Base-by-base conservation (phyloP, 1,284 basidiomycete species). In the Ganoderma multipileum region DNA sequence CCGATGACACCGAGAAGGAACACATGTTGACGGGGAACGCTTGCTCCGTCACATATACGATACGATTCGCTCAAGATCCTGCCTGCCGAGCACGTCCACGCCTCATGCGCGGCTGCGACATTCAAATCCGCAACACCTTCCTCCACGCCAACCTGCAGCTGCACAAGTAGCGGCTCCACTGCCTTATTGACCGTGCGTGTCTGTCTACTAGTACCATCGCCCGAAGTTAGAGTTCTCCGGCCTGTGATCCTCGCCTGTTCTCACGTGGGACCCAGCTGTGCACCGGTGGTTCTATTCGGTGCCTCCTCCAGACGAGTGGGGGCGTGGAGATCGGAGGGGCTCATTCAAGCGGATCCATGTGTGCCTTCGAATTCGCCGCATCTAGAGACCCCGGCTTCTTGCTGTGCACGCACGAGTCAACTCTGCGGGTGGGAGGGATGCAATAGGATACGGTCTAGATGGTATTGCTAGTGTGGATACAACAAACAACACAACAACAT, bases 381-480 rank as follows among this genome's bases (percentile, higher is more conserved):
- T n/a, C n/a, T n/a, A 23, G 9, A 11, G 44, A 23, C 44, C 8
- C 33, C 33, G 33, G 44, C 20, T n/a, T 18, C 44, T 47, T 47
- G 23, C n/a, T 11, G 11, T 47, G 11, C 20, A 11, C 23, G 44
- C 47, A 50, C 47, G 20, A 20, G 0, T 50, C 47, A 6, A 14
- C 12, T 23, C 11, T 1, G 23, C 23, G 47, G 47, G 4, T 5
- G 23, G 11, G 23, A n/a, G 47, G 0, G 4, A 52, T 52, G 23
- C n/a, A 52, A 52, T 26, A 52, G 47, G 23, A 26, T 52, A 26
- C 23, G 23, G 47, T 52, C 47, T 52, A 52, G 47, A 26, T 52
- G 47, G 47, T 52, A 52, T 52, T 52, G 47, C 47, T 52, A 52
- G 47, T 52, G 47, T 52, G 47, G 23, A 26, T 52, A 26, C 23